Conservation (phyloP, 140 eudicot genomes). For the Bidens hawaiensis region DNA sequence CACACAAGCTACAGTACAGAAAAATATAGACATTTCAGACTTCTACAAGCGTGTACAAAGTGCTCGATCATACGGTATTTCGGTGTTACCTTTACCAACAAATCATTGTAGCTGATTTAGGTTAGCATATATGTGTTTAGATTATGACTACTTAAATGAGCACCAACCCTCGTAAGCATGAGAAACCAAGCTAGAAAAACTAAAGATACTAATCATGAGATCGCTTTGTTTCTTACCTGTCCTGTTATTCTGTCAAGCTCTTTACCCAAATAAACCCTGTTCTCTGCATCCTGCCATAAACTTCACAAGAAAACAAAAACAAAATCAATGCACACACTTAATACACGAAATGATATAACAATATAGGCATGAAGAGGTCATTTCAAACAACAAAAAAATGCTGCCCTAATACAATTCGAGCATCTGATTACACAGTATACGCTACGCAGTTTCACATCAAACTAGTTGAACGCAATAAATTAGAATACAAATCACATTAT, state of each 20-base stretch:
- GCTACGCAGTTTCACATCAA: too few relatives aligned
- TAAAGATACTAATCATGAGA: not conserved
- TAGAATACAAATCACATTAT: too few relatives aligned
- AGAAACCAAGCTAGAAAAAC: constrained; percentile 5
- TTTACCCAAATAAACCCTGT: constrained; percentile 67
- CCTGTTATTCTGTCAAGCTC: constrained; percentile 94
- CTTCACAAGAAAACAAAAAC: constrained; percentile 40
- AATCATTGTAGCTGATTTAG: too few relatives aligned
- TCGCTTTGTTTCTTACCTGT: constrained; percentile 41
- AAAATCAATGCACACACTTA: not conserved
- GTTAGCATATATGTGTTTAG: not conserved
- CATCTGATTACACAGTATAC: too few relatives aligned
- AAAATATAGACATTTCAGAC: not conserved
- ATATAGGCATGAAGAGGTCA: too few relatives aligned
- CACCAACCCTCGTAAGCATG: too few relatives aligned
- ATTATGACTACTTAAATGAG: not conserved
- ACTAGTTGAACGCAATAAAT: too few relatives aligned
- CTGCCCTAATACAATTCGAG: too few relatives aligned
- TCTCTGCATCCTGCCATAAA: constrained; percentile 92
- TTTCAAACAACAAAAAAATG: too few relatives aligned
- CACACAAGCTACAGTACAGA: not conserved
- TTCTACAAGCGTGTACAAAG: not conserved
- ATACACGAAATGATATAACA: not conserved
- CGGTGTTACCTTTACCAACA: too few relatives aligned
- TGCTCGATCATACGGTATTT: not conserved